These are phyloP conservation scores for Rhodamnia argentea DNA, from an alignment of 345 rosid species.

Conservation along the genomic window DNA sequence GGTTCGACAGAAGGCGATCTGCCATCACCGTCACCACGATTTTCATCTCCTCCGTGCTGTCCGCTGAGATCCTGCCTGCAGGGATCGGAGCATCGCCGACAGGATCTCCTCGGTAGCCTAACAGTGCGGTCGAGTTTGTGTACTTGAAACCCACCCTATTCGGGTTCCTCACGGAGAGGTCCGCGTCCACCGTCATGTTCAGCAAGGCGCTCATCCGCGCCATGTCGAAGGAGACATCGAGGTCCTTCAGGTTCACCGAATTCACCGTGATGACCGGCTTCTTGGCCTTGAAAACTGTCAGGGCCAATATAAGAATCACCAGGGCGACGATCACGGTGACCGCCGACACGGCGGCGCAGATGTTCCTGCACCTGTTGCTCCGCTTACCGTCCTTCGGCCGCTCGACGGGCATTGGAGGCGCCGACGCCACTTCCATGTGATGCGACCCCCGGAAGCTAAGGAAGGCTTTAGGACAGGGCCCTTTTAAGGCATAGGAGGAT, in stretches of 20 bases:
- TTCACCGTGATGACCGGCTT: constrained; percentile 25
- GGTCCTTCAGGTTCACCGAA: constrained; percentile 22
- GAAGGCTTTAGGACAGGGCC: neutral
- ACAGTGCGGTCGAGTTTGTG: constrained; percentile 13
- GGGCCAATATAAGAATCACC: constrained; percentile 28
- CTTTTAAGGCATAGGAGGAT: neutral
- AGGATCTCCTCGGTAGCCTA: constrained; percentile 41
- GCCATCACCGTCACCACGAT: constrained; percentile 44
- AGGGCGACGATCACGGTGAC: constrained; percentile 11
- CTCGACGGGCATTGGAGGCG: neutral
- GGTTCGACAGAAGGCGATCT: constrained; percentile 38
- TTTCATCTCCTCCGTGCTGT: constrained; percentile 28
- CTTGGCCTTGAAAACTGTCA: constrained; percentile 69
- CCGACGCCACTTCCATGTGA: neutral
- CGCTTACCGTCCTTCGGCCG: neutral
- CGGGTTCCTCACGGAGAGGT: constrained; percentile 45
- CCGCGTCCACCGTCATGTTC: constrained; percentile 39
- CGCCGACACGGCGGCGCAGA: constrained; percentile 16
- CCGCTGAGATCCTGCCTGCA: constrained; percentile 30
- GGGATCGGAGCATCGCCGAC: constrained; percentile 62
- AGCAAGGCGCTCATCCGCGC: constrained; percentile 12
- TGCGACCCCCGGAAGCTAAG: neutral
- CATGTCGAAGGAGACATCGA: constrained; percentile 14
- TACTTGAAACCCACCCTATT: constrained; percentile 51
- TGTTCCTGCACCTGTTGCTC: constrained; percentile 12